Percentiles rank a stretch among this genome's conserved stretches.
Evolutionary conservation across 495 filamentous ascomycete species (phyloP).

Genomic region (Beverwykella pulmonaria): DNA sequence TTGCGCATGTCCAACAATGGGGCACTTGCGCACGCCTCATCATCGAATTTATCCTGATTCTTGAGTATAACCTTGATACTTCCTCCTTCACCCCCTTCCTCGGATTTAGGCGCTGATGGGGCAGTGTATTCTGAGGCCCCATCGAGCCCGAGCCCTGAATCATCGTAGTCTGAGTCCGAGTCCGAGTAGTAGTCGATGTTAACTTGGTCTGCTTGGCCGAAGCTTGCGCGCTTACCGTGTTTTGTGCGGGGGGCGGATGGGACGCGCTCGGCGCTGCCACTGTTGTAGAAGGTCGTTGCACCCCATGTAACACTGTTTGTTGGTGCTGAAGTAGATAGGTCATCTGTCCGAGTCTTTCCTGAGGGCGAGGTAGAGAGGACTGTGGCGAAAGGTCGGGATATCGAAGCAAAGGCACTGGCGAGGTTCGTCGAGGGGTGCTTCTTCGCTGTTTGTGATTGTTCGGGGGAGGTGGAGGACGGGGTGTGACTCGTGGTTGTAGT

Average conservation of each 20-base stretch:
- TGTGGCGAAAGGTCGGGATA: constrained; percentile 72
- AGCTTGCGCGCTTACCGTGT: constrained; percentile 31
- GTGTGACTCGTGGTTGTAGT: constrained; percentile 43
- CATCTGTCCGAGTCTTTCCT: constrained; percentile 58
- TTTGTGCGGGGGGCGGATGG: constrained; percentile 12
- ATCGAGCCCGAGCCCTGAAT: constrained; percentile 48
- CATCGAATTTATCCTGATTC: constrained; percentile 76
- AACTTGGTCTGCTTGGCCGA: constrained; percentile 27
- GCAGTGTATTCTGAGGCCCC: constrained; percentile 40
- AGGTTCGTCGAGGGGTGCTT: constrained; percentile 58
- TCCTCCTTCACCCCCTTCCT: constrained; percentile 10
- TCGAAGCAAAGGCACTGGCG: constrained; percentile 65
- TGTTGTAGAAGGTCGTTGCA: constrained; percentile 57
- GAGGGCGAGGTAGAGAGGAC: constrained; percentile 73
- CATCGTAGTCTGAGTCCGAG: constrained; percentile 34
- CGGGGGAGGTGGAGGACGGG: constrained; percentile 74
- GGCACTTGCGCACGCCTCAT: constrained; percentile 68
- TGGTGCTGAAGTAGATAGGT: constrained; percentile 60
- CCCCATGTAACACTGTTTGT: constrained; percentile 68
- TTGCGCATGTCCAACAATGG: constrained; percentile 70
- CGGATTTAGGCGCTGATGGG: constrained; percentile 22
- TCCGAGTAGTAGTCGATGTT: constrained; percentile 33
- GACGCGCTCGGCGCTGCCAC: constrained; percentile 42
- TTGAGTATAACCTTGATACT: constrained; percentile 66
- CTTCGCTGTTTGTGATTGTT: constrained; percentile 45